Conservation (phyloP, 2,329 filamentous ascomycete species). For the Pseudocercospora musae region DNA sequence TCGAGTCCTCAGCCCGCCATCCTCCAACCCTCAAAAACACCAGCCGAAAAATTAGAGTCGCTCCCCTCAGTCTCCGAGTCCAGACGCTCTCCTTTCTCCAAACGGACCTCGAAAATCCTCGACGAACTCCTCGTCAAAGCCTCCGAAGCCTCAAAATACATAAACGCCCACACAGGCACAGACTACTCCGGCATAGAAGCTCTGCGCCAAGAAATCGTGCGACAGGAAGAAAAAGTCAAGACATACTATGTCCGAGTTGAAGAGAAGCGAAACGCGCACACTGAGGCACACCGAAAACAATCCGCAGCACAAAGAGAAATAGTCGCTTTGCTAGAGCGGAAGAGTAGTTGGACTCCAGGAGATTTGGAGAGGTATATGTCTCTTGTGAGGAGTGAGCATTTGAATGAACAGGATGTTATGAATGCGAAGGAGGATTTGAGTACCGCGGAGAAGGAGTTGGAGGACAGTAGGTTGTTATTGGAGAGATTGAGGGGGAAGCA, state of each 20-base stretch:
- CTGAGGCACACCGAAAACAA: slow-evolving; percentile 76
- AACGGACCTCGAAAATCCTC: slow-evolving; percentile 70
- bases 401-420: slow-evolving; percentile 80
- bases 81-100: slow-evolving; percentile 56
- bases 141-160: slow-evolving; percentile 77
- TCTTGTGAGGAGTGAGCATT: slow-evolving; percentile 87
- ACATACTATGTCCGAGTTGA: slow-evolving; percentile 61
- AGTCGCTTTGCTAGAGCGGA: slow-evolving; percentile 86
- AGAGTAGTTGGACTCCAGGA: slow-evolving; percentile 81
- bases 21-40: slow-evolving; percentile 1
- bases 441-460: slow-evolving; percentile 73
- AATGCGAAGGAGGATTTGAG: slow-evolving; percentile 69
- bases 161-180: slow-evolving; percentile 89
- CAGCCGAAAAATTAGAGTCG: slow-evolving; percentile 26
- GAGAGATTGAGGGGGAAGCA: slow-evolving; percentile 81
- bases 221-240: slow-evolving; percentile 61
- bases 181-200: slow-evolving; percentile 83
- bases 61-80: slow-evolving; percentile 54
- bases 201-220: slow-evolving; percentile 73
- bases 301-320: slow-evolving; percentile 93
- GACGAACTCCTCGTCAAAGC: slow-evolving; percentile 84
- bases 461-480: slow-evolving; percentile 70
- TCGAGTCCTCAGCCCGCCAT: background rate
- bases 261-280: slow-evolving; percentile 70
- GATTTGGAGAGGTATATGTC: slow-evolving; percentile 94